Evolutionary conservation across 2,329 filamentous ascomycete genomes (phyloP), one percentile per base, ranked within the genome.

Genomic region (Onygenales sp.): DNA sequence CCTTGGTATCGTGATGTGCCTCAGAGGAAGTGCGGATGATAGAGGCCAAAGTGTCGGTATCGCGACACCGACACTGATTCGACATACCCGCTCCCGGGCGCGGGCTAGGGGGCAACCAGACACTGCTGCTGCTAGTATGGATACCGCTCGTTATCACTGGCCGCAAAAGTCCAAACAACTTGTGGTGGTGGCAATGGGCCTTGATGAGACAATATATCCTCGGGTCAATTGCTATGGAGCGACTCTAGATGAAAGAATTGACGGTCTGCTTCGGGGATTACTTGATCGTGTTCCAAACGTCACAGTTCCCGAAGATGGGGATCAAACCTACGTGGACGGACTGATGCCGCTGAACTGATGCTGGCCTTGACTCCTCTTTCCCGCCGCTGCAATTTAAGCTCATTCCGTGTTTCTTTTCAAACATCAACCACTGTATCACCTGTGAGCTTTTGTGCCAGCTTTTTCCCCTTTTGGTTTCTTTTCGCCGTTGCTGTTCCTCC

Each of bases 301-400:
- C 36, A 10, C 36, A 39, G 13, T 39, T 39, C 36, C 36, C 6
- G 6, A 39, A n/a, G 36, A 39, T 39, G 36, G 9, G 13, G 36
- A 39, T 39, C 13, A 39, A 39, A 39, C 9, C 36, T 39, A 39
- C 9, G 13, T 39, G 36, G 36, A n/a, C 36, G 13, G 36, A n/a
- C 2, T n/a, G 36, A 39, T 39, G 36, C 36, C 9, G 36, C 36
- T 39, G 36, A 7, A 7, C 36, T 39, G 13, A 69, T 39, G 61
- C 21, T 27, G 21, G 21, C 21, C 21, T 3, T 27, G 21, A 27
- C 21, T 27, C 3, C 21, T 27, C 5, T 27, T 27, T 27, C 21
- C 21, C 5, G 5, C 21, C 21, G 21, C 21, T 5, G 21, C 21
- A 27, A 27, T 27, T 5, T 5, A 27, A 27, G 21, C 21, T 27